These are phyloP conservation scores for Alternaria ventricosa DNA, from an alignment of 2,329 filamentous ascomycete species.

Conservation along the genomic window DNA sequence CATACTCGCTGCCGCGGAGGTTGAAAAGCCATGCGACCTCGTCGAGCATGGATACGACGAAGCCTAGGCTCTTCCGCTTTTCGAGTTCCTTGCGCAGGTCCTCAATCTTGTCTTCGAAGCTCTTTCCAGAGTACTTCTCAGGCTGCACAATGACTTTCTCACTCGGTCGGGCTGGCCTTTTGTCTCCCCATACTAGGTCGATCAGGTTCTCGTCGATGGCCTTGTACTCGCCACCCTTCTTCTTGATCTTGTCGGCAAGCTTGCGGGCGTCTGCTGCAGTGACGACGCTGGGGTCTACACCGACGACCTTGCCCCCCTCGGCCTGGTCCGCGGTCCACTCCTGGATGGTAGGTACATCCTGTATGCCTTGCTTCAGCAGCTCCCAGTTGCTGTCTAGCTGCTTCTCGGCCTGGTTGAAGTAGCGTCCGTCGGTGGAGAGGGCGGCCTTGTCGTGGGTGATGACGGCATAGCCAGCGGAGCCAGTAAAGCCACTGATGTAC, in stretches of 20 bases:
- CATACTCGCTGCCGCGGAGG: constrained; percentile 82
- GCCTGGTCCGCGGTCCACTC: constrained; percentile 91
- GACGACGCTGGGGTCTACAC: constrained; percentile 87
- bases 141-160: constrained; percentile 77
- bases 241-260: constrained; percentile 84
- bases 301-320: constrained; percentile 85
- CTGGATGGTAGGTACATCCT: constrained; percentile 95
- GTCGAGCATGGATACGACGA: constrained; percentile 93
- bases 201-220: constrained; percentile 83
- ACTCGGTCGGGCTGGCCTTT: constrained; percentile 75
- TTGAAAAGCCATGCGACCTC: constrained; percentile 99
- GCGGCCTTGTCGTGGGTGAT: constrained; percentile 86
- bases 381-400: constrained; percentile 93
- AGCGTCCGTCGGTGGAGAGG: constrained; percentile 91
- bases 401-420: constrained; percentile 94
- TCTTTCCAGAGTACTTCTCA: constrained; percentile 79
- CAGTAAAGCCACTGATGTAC: constrained; percentile 92
- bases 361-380: constrained; percentile 88
- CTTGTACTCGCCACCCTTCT: constrained; percentile 80
- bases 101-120: constrained; percentile 79
- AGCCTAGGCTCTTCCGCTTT: constrained; percentile 85
- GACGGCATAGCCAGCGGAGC: constrained; percentile 91
- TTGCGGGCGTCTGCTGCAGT: constrained; percentile 76
- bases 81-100: constrained; percentile 90
- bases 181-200: constrained; percentile 84